These are phyloP conservation scores for Mortierella sp. DNA, from an alignment of 371 early-diverging fungal genomes.

Conservation along the genomic window DNA sequence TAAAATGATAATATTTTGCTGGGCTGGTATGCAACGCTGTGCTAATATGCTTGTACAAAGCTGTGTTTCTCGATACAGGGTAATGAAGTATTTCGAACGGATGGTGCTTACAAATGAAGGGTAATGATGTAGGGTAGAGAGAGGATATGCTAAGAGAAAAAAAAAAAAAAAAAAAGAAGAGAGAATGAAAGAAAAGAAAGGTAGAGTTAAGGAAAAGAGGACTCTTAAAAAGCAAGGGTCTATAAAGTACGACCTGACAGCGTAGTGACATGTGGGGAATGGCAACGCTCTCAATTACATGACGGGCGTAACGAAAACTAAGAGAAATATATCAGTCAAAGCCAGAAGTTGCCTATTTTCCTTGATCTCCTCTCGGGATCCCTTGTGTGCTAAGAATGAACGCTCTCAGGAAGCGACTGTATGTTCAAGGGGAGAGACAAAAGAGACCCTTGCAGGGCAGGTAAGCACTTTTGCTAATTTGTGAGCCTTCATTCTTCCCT, in stretches of 20 bases:
- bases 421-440: constrained; percentile 1
- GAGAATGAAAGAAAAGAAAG: not conserved
- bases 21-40: not conserved
- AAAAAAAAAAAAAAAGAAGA: not conserved
- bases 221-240: not conserved
- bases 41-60: not conserved
- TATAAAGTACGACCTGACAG: not conserved
- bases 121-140: not conserved
- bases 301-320: not conserved
- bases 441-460: constrained; percentile 32
- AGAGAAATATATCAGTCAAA: not conserved
- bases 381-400: not conserved
- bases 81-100: not conserved
- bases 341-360: not conserved
- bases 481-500: not conserved
- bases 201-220: not conserved
- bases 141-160: not conserved
- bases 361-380: not conserved
- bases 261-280: not conserved
- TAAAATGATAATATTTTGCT: not conserved
- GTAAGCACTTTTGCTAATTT: not conserved
- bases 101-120: not conserved
- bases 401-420: not conserved
- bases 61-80: not conserved
- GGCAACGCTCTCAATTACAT: not conserved